These are phyloP conservation scores for Penicillium digitatum DNA, from an alignment of 2,329 filamentous ascomycete species.

Conservation along the genomic window DNA sequence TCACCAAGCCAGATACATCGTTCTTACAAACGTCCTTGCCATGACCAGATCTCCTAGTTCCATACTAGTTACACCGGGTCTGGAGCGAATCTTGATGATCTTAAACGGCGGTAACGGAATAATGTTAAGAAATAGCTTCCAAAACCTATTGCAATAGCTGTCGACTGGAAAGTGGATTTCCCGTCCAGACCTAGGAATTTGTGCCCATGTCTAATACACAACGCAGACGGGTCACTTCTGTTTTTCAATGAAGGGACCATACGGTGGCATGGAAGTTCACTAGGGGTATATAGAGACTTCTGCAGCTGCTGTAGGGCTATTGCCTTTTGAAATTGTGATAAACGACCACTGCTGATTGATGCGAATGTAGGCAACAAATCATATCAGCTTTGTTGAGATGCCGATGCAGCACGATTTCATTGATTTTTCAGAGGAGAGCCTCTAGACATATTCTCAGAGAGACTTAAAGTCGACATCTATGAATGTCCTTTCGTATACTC, in stretches of 20 bases:
- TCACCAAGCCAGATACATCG: slow-evolving; percentile 52
- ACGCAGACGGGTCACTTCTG: slow-evolving; percentile 36
- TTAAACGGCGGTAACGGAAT: slow-evolving; percentile 59
- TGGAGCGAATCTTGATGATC: slow-evolving; percentile 45
- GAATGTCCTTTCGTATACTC: background rate
- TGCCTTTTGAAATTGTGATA: slow-evolving; percentile 58
- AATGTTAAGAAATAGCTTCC: slow-evolving; percentile 52
- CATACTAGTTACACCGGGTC: slow-evolving; percentile 44
- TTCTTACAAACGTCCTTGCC: slow-evolving; percentile 47
- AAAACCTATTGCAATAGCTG: slow-evolving; percentile 61
- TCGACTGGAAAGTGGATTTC: slow-evolving; percentile 57
- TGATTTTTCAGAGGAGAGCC: slow-evolving; percentile 23
- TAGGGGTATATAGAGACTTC: slow-evolving; percentile 56
- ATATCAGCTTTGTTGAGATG: slow-evolving; percentile 60
- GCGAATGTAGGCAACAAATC: slow-evolving; percentile 56
- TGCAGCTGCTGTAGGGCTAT: slow-evolving; percentile 61
- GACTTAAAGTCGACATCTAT: background rate
- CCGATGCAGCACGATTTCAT: slow-evolving; percentile 36
- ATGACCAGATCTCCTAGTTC: slow-evolving; percentile 54
- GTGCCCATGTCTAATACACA: slow-evolving; percentile 54
- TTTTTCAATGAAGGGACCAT: slow-evolving; percentile 45
- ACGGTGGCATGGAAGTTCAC: slow-evolving; percentile 52
- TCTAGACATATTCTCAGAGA: slow-evolving; percentile 2
- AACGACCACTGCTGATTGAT: slow-evolving; percentile 56
- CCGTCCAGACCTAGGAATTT: slow-evolving; percentile 65